Percentiles rank a stretch among this genome's conserved stretches.
These are phyloP conservation scores for Geosmithia putterillii DNA, from an alignment of 2,329 filamentous ascomycete genomes.

Conservation along the genomic window DNA sequence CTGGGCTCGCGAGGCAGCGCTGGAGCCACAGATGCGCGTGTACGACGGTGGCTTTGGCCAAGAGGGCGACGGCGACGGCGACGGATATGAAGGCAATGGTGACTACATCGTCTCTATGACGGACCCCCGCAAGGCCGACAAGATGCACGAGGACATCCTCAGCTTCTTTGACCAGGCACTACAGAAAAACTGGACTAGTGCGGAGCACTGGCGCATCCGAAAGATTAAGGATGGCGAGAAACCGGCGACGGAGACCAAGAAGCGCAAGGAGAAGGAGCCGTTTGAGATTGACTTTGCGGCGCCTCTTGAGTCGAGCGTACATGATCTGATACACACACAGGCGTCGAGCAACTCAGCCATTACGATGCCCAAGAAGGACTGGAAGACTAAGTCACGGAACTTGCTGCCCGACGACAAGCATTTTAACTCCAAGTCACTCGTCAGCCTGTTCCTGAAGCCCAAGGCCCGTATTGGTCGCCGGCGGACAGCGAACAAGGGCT, in stretches of 20 bases:
- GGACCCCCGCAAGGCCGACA: conserved; percentile 50
- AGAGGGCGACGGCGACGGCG: conserved; percentile 20
- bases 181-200: conserved; percentile 94
- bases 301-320: conserved; percentile 57
- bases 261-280: conserved; percentile 87
- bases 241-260: conserved; percentile 44
- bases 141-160: conserved; percentile 84
- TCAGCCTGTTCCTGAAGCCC: conserved; percentile 88
- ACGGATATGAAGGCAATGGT: conserved; percentile 39
- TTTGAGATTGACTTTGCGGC: conserved; percentile 88
- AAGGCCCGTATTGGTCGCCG: conserved; percentile 69
- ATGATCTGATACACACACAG: conserved; percentile 69
- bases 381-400: conserved; percentile 88
- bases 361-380: conserved; percentile 81
- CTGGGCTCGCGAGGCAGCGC: conserved; percentile 82
- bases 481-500: conserved; percentile 13
- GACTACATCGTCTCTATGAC: conserved; percentile 73
- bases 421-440: conserved; percentile 85
- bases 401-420: conserved; percentile 95
- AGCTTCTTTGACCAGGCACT: conserved; percentile 94
- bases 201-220: conserved; percentile 96
- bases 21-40: conserved; percentile 76
- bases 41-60: conserved; percentile 51
- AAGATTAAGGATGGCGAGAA: conserved; percentile 76
- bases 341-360: conserved; percentile 73